These are phyloP conservation scores for Leishmania braziliensis DNA, from an alignment of 208 protist genomes.

Conservation along the genomic window DNA sequence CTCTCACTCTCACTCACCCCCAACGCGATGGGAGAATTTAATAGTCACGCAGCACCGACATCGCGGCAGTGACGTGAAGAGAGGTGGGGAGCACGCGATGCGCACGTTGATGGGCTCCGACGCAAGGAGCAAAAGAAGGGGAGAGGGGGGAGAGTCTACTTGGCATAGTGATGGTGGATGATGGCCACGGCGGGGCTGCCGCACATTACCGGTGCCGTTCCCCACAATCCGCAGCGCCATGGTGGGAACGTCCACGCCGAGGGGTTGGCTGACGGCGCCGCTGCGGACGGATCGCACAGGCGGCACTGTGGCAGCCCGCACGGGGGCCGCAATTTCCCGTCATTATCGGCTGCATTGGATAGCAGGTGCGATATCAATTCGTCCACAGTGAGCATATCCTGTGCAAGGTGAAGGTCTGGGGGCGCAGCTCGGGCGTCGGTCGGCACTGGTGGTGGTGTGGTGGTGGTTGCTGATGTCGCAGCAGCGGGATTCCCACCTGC, in stretches of 20 bases:
- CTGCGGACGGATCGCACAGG: slow-evolving; percentile 16
- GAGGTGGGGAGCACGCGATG: no score
- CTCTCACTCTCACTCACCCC: background rate
- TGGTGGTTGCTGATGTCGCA: background rate
- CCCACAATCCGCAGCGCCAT: slow-evolving; percentile 1
- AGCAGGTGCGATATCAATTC: slow-evolving; percentile 35
- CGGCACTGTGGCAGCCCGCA: slow-evolving; percentile 47
- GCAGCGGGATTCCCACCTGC: background rate
- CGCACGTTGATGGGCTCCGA: background rate
- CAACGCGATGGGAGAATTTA: background rate
- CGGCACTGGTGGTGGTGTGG: background rate
- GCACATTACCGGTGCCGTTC: slow-evolving; percentile 19
- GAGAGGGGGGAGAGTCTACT: background rate
- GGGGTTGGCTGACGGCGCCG: background rate
- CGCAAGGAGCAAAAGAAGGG: background rate
- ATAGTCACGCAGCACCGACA: background rate
- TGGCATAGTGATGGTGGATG: slow-evolving; percentile 60
- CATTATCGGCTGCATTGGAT: slow-evolving; percentile 4
- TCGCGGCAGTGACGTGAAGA: background rate
- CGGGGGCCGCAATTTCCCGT: slow-evolving; percentile 15
- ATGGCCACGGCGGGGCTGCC: slow-evolving; percentile 51
- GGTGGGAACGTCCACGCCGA: background rate
- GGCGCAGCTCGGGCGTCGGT: background rate
- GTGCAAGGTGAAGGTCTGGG: background rate
- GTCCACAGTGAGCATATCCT: slow-evolving; percentile 41